These are phyloP conservation scores for Wilhelminamyces savonicus DNA, from an alignment of 805 yeast genomes.

Conservation along the genomic window DNA sequence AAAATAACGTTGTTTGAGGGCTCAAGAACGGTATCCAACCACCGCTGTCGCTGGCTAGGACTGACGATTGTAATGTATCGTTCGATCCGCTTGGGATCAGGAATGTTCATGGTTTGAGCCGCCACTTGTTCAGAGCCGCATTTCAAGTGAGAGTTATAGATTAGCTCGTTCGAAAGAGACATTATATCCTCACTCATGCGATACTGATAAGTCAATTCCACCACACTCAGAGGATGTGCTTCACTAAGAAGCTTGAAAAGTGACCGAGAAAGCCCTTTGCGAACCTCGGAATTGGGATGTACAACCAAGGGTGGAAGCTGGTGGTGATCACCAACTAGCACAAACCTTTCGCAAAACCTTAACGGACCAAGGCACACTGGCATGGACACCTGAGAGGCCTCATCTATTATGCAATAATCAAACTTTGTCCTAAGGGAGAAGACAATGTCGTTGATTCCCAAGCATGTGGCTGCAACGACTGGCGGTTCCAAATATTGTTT, in stretches of 20 bases:
- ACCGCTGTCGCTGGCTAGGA: too few species aligned
- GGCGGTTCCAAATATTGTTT: constrained; percentile 47
- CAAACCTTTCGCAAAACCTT: constrained; percentile 66
- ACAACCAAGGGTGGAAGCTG: constrained; percentile 88
- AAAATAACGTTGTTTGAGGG: constrained; percentile 63
- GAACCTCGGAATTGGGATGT: constrained; percentile 53
- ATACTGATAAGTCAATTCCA: constrained; percentile 75
- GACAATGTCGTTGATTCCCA: constrained; percentile 63
- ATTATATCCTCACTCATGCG: constrained; percentile 90
- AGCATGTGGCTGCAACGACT: constrained; percentile 85
- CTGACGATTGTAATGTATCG: neutral
- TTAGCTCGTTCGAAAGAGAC: constrained; percentile 71
- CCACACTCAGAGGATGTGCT: constrained; percentile 66
- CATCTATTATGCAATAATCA: constrained; percentile 93
- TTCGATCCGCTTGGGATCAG: constrained; percentile 25
- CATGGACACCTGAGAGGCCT: constrained; percentile 91
- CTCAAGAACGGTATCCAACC: constrained; percentile 56
- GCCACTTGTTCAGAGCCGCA: constrained; percentile 72
- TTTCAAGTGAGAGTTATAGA: constrained; percentile 67
- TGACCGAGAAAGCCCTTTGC: constrained; percentile 61
- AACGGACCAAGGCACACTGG: constrained; percentile 90
- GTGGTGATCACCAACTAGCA: constrained; percentile 93
- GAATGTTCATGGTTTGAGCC: constrained; percentile 46
- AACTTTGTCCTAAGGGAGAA: constrained; percentile 52
- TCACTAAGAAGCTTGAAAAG: constrained; percentile 73